These are phyloP conservation scores for Trametes cinnabarina DNA, from an alignment of 768 basidiomycete genomes.

Conservation along the genomic window DNA sequence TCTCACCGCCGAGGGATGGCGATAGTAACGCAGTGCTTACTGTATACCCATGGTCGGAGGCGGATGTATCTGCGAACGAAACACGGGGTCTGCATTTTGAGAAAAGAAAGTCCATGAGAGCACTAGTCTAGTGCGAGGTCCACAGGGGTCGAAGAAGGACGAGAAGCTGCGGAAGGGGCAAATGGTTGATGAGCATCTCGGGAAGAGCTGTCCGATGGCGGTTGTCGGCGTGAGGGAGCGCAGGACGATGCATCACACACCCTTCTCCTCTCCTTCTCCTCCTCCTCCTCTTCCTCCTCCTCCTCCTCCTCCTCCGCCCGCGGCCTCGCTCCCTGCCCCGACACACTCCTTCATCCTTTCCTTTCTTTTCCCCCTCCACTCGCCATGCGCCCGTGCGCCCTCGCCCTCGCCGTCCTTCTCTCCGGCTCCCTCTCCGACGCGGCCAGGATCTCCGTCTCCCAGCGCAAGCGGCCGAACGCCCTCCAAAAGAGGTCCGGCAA, in stretches of 20 bases:
- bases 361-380: slow-evolving; percentile 20
- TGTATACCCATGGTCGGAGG: too few relatives aligned
- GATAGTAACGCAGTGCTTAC: too few relatives aligned
- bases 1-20: too few relatives aligned
- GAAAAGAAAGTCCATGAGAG: too few relatives aligned
- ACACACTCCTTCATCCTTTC: slow-evolving; percentile 25
- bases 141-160: too few relatives aligned
- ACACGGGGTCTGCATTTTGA: too few relatives aligned
- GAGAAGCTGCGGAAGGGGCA: too few relatives aligned
- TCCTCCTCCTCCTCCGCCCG: slow-evolving; percentile 7
- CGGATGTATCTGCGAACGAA: too few relatives aligned
- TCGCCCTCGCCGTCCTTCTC: slow-evolving; percentile 40
- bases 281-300: background rate
- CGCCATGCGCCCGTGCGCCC: slow-evolving; percentile 41
- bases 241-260: background rate
- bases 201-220: too few relatives aligned
- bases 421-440: slow-evolving; percentile 43
- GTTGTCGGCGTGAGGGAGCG: too few relatives aligned
- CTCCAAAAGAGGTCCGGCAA: slow-evolving; percentile 38
- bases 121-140: too few relatives aligned
- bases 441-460: slow-evolving; percentile 46
- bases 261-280: background rate
- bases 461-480: slow-evolving; percentile 33
- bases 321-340: slow-evolving; percentile 22
- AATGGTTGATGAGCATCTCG: too few relatives aligned